Conservation (phyloP, 768 basidiomycete species). For the Tricholoma flavovirens region DNA sequence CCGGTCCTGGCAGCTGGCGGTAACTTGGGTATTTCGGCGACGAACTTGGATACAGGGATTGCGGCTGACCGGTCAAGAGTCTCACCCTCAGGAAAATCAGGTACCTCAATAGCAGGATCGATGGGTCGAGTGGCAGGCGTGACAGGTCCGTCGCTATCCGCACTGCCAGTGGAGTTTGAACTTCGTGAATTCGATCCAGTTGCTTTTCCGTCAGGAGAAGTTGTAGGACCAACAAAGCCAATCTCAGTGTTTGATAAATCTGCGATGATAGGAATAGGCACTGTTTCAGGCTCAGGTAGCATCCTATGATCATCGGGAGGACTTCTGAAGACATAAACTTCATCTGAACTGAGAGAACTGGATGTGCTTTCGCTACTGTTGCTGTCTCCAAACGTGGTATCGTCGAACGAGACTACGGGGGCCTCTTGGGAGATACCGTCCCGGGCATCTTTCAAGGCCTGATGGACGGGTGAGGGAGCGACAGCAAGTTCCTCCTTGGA, state of each 20-base stretch:
- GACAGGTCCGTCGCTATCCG: conserved; percentile 41
- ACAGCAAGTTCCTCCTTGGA: conserved; percentile 38
- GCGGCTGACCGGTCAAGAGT: conserved; percentile 25
- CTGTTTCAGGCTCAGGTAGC: conserved; percentile 10
- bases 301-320: conserved; percentile 25
- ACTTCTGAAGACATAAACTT: conserved; percentile 31
- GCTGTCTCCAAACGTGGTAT: background rate
- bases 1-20: conserved; percentile 9
- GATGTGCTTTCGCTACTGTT: conserved; percentile 8
- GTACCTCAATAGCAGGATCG: conserved; percentile 37
- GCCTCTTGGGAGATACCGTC: conserved; percentile 4
- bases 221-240: background rate
- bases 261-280: conserved; percentile 7
- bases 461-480: conserved; percentile 21
- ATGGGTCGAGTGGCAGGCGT: conserved; percentile 41
- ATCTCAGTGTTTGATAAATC: background rate
- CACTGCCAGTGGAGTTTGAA: conserved; percentile 18
- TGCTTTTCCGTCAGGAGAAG: conserved; percentile 10
- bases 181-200: conserved; percentile 14
- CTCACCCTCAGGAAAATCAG: conserved; percentile 36
- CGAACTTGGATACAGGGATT: conserved; percentile 2
- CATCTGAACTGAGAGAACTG: conserved; percentile 27
- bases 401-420: conserved; percentile 1
- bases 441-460: conserved; percentile 10
- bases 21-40: background rate